Evolutionary conservation across 371 early-diverging fungal genomes (phyloP).

Genomic region (Chytridiales sp.): DNA sequence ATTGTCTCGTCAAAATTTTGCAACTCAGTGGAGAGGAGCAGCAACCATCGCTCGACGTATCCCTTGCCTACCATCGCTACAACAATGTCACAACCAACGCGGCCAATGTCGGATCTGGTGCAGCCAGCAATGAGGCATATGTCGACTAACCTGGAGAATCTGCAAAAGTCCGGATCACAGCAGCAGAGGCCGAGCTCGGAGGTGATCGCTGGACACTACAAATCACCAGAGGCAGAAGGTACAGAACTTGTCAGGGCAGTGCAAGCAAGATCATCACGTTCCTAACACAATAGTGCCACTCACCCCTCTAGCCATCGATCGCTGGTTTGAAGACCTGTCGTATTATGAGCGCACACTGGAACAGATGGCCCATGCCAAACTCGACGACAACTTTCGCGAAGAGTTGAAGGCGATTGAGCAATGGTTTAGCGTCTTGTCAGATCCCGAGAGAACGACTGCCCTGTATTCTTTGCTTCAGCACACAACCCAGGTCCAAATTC

Average conservation of each 20-base stretch:
- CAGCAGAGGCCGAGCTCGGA: slow-evolving; percentile 24
- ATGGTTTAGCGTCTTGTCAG: slow-evolving; percentile 87
- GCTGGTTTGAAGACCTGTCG: slow-evolving; percentile 87
- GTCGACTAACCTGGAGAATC: slow-evolving; percentile 7
- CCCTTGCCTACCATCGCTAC: too few species aligned
- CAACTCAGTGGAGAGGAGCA: too few species aligned
- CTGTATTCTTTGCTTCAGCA: slow-evolving; percentile 88
- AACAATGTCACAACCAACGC: too few species aligned
- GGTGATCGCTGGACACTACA: slow-evolving; percentile 20
- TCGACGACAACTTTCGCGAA: slow-evolving; percentile 90
- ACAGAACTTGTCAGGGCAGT: too few species aligned
- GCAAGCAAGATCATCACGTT: too few species aligned
- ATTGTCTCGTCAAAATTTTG: too few species aligned
- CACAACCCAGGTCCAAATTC: slow-evolving; percentile 83
- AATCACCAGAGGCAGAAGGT: slow-evolving; percentile 28
- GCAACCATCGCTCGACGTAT: too few species aligned
- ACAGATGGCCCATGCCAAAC: slow-evolving; percentile 87
- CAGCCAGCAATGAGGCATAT: slow-evolving; percentile 1
- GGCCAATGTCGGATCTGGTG: slow-evolving; percentile 6
- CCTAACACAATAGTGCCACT: too few species aligned
- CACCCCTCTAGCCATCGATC: slow-evolving; percentile 66
- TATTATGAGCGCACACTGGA: slow-evolving; percentile 89
- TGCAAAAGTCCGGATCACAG: slow-evolving; percentile 3
- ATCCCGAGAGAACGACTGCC: slow-evolving; percentile 88
- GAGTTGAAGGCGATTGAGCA: slow-evolving; percentile 91